phyloP scores from a whole-genome alignment of 176 grass and related monocot genomes.

The Areca catechu region DNA sequence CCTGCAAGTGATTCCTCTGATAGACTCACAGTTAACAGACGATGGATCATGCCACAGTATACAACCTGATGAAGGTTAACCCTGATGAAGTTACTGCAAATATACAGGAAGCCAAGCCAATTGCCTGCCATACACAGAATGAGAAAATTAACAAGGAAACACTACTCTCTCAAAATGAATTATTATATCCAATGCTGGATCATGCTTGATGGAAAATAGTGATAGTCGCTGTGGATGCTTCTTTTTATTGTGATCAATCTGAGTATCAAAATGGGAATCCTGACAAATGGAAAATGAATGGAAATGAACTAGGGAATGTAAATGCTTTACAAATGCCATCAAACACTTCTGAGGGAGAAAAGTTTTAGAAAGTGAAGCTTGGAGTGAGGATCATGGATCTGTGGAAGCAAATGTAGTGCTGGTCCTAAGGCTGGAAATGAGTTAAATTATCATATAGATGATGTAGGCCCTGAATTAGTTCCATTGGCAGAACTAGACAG shows the following conservation, averaged over 20 bases:
- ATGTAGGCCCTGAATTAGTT: conserved; percentile 16
- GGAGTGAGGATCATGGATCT: conserved; percentile 15
- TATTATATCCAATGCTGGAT: not conserved
- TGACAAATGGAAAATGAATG: conserved; percentile 5
- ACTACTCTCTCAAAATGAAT: not conserved
- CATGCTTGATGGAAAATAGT: conserved; percentile 18
- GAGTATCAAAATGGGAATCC: conserved; percentile 24
- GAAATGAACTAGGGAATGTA: conserved; percentile 22
- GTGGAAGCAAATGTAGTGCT: conserved; percentile 12
- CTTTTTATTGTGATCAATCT: conserved; percentile 30
- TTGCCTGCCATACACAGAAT: too few relatives aligned
- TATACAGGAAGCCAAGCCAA: too few relatives aligned
- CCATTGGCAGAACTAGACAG: not conserved
- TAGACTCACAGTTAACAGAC: too few relatives aligned
- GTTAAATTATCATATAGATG: conserved; percentile 2
- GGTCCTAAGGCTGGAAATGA: conserved; percentile 12
- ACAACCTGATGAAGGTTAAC: too few relatives aligned
- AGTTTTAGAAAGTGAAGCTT: conserved; percentile 8
- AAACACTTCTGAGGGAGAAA: conserved; percentile 18
- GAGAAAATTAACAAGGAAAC: not conserved
- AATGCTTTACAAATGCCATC: conserved; percentile 6
- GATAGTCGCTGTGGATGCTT: conserved; percentile 38
- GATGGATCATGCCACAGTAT: too few relatives aligned
- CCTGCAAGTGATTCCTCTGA: too few relatives aligned
- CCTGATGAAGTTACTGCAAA: too few relatives aligned